phyloP scores from a whole-genome alignment of 169 alveolate species.

The Prorocentrum cordatum region DNA sequence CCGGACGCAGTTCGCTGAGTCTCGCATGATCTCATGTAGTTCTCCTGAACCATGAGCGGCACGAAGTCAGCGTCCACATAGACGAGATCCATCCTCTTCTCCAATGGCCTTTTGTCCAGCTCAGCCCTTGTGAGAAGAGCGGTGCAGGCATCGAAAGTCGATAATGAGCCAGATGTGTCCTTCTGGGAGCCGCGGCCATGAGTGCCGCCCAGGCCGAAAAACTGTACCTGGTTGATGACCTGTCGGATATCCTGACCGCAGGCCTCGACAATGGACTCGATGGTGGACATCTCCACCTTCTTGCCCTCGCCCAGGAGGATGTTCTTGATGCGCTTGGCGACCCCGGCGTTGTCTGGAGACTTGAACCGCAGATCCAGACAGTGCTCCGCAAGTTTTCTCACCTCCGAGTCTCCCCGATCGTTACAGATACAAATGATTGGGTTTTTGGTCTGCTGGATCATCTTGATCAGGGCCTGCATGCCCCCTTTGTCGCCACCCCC shows the following conservation, averaged over 20 bases:
- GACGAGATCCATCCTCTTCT: not conserved
- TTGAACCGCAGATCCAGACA: not conserved
- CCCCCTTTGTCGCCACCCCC: conserved; percentile 96
- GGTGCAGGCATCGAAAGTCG: too few species aligned
- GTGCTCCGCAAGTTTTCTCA: not conserved
- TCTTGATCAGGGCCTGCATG: conserved; percentile 85
- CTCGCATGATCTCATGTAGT: not conserved
- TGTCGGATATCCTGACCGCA: not conserved
- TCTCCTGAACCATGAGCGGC: not conserved
- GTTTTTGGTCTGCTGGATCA: conserved; percentile 86
- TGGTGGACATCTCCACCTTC: not conserved
- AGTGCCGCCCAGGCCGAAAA: too few species aligned
- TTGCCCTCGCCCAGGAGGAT: not conserved
- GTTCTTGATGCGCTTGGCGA: not conserved
- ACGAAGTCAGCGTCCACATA: not conserved
- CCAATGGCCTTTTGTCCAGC: not conserved
- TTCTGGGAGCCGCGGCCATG: too few species aligned
- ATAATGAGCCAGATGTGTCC: too few species aligned
- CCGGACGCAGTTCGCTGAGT: too few species aligned
- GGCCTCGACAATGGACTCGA: not conserved
- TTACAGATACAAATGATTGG: conserved; percentile 95
- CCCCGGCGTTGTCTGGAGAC: not conserved
- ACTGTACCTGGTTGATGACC: not conserved
- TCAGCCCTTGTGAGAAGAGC: too few species aligned
- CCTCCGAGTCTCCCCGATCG: conserved; percentile 78